Percentiles rank a stretch among this genome's conserved stretches.
phyloP scores from a whole-genome alignment of 2,329 filamentous ascomycete genomes.

The Diplodia mutila region DNA sequence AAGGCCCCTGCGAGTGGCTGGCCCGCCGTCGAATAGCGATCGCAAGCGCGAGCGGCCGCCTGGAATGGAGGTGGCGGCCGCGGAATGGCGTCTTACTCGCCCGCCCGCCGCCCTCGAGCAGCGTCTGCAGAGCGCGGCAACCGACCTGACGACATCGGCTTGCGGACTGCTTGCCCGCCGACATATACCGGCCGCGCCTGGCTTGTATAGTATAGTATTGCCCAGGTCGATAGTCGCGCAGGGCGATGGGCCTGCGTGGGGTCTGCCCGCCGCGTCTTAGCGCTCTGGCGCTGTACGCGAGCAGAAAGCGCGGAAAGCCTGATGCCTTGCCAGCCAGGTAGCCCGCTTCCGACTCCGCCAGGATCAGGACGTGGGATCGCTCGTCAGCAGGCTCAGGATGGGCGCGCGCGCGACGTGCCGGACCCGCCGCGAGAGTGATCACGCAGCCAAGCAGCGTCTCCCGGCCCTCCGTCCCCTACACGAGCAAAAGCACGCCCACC shows the following conservation, averaged over 20 bases:
- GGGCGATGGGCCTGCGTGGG: not conserved
- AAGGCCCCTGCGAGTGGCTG: constrained; percentile 23
- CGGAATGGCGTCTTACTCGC: constrained; percentile 24
- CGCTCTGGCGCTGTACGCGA: constrained; percentile 20
- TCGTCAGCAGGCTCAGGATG: constrained; percentile 15
- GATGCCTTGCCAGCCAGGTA: constrained; percentile 14
- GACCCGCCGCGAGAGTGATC: constrained; percentile 18
- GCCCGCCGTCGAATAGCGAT: constrained; percentile 24
- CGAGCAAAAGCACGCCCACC: constrained; percentile 4
- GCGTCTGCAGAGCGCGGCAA: not conserved
- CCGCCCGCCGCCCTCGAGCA: not conserved
- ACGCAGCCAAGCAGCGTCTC: constrained; percentile 7
- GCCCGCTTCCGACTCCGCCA: constrained; percentile 17
- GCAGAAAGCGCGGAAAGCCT: constrained; percentile 17
- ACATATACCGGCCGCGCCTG: not conserved
- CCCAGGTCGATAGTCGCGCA: constrained; percentile 1
- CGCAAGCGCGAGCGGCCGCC: constrained; percentile 11
- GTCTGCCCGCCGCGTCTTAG: constrained; percentile 7
- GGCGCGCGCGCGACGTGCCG: constrained; percentile 15
- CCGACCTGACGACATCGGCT: not conserved
- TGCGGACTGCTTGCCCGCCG: not conserved
- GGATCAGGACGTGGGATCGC: constrained; percentile 17
- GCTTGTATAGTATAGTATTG: not conserved
- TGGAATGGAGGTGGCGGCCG: constrained; percentile 24
- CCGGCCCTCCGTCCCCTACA: not conserved